These are phyloP conservation scores for Trametes villosa DNA, from an alignment of 768 basidiomycete genomes.

Conservation along the genomic window DNA sequence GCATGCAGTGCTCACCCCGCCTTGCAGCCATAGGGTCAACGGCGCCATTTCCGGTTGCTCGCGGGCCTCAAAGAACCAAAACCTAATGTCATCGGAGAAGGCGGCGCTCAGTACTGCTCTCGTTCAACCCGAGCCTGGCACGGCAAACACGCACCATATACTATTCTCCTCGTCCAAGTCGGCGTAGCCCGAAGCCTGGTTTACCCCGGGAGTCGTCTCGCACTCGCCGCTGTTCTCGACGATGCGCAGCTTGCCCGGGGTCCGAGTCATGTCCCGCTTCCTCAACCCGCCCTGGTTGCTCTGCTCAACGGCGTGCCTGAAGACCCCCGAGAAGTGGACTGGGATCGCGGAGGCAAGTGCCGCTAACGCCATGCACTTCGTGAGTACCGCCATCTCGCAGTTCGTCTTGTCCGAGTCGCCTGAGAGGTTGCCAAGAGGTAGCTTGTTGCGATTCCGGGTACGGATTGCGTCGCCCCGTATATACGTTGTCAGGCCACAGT, in stretches of 20 bases:
- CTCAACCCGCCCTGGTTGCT: no score
- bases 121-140: neutral
- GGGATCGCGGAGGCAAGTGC: no score
- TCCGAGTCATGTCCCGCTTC: no score
- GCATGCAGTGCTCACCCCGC: constrained; percentile 38
- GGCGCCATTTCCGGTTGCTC: constrained; percentile 63
- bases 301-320: no score
- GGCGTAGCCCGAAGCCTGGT: constrained; percentile 65
- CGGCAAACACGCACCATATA: constrained; percentile 52
- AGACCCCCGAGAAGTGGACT: no score
- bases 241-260: constrained; percentile 44
- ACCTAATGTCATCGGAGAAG: constrained; percentile 43
- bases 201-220: constrained; percentile 63
- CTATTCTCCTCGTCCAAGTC: constrained; percentile 58
- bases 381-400: no score
- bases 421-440: no score
- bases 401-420: no score
- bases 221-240: constrained; percentile 66
- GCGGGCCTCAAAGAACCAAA: constrained; percentile 70
- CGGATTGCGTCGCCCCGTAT: no score
- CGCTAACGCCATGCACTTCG: no score
- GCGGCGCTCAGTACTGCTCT: neutral
- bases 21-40: constrained; percentile 71
- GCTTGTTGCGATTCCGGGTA: no score
- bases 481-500: no score